Percentiles rank a stretch among this genome's conserved stretches.
These are phyloP conservation scores for Spergularia bocconei DNA, from an alignment of 148 eudicot genomes.

Conservation along the genomic window DNA sequence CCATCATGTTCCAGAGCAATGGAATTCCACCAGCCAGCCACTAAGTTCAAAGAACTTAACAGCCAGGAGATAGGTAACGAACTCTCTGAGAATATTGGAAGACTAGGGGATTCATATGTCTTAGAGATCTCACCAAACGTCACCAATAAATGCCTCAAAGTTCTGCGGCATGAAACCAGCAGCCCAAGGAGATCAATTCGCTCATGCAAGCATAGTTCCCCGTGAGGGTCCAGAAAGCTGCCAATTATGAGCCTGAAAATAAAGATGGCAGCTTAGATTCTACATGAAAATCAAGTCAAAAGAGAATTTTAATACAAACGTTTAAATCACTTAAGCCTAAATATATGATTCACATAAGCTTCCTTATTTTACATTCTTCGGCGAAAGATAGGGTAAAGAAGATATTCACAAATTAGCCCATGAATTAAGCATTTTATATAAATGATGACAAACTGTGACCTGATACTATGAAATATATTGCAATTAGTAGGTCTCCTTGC, in stretches of 20 bases:
- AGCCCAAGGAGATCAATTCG: constrained; percentile 47
- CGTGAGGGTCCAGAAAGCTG: constrained; percentile 41
- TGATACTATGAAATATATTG: background rate
- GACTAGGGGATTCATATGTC: constrained; percentile 30
- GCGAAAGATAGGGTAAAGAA: background rate
- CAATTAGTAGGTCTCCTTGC: background rate
- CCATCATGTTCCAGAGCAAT: constrained; percentile 33
- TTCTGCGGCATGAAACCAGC: constrained; percentile 69
- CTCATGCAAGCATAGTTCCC: constrained; percentile 24
- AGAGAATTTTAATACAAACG: background rate
- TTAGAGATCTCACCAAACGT: constrained; percentile 45
- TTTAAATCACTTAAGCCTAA: too few relatives aligned
- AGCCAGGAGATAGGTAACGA: constrained; percentile 58
- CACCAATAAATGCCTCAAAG: constrained; percentile 47
- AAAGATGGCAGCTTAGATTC: background rate
- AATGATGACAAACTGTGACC: background rate
- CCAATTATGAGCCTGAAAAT: constrained; percentile 68
- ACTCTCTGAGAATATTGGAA: constrained; percentile 37
- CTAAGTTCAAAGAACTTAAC: constrained; percentile 51
- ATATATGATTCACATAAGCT: background rate
- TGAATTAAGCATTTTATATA: background rate
- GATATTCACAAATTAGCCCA: background rate
- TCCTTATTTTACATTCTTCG: background rate
- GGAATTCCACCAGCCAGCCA: constrained; percentile 31
- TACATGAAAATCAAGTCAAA: background rate